Conservation (phyloP, 495 filamentous ascomycete species). For the Neurospora pannonica region DNA sequence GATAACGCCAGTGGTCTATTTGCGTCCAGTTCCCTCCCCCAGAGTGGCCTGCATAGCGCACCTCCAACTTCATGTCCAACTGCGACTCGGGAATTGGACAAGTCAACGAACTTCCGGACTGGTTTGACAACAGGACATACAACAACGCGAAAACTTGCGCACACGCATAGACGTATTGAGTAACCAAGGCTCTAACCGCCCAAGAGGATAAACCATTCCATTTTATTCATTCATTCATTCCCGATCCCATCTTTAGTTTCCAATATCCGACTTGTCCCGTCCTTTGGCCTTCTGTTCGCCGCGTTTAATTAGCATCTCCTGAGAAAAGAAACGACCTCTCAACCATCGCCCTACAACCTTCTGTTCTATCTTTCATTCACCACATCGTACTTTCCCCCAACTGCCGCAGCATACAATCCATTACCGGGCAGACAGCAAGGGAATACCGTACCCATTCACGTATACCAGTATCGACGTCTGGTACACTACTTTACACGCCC, state of each 20-base stretch:
- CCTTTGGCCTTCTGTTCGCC: background rate
- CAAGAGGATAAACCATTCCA: background rate
- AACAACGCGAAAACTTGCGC: background rate
- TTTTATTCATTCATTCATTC: background rate
- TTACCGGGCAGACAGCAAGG: background rate
- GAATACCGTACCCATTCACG: background rate
- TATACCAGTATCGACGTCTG: background rate
- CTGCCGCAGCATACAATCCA: background rate
- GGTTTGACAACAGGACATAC: background rate
- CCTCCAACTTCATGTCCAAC: background rate
- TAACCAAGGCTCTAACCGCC: background rate
- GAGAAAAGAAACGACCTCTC: background rate
- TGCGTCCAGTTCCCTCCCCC: background rate
- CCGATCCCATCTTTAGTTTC: background rate
- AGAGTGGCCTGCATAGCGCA: background rate
- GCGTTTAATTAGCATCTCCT: background rate
- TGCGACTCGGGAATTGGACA: background rate
- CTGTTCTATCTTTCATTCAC: background rate
- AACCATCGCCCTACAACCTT: background rate
- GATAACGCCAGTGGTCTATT: background rate
- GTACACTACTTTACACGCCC: background rate
- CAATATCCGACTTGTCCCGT: background rate
- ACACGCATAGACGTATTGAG: background rate
- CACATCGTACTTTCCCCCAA: background rate
- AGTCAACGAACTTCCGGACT: background rate